Evolutionary conservation across 345 rosid species (phyloP).

Genomic region (Reutealis trisperma): DNA sequence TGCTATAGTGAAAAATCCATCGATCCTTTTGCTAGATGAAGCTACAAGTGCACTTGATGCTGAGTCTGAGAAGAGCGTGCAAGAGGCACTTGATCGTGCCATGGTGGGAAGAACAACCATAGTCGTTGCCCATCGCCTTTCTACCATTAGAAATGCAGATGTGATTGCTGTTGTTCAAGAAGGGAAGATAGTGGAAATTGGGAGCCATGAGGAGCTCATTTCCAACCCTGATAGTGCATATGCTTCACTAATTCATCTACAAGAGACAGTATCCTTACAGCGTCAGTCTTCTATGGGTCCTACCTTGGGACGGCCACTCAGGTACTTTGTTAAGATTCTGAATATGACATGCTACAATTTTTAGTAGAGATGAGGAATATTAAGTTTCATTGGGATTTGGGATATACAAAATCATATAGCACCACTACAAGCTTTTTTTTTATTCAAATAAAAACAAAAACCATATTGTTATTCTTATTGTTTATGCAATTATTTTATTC

Average conservation of each 20-base stretch:
- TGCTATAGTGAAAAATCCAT: slow-evolving; percentile 88
- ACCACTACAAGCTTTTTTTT: no score
- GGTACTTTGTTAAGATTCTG: slow-evolving; percentile 38
- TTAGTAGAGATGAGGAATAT: neutral
- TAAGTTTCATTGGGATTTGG: neutral
- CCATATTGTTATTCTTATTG: no score
- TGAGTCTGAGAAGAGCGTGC: slow-evolving; percentile 94
- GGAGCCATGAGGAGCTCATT: slow-evolving; percentile 87
- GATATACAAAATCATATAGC: neutral
- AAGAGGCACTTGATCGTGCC: slow-evolving; percentile 89
- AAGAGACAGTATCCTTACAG: slow-evolving; percentile 67
- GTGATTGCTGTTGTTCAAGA: slow-evolving; percentile 73
- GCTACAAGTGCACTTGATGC: slow-evolving; percentile 97
- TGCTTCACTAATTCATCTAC: slow-evolving; percentile 76
- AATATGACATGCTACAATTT: neutral
- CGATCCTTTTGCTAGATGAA: slow-evolving; percentile 86
- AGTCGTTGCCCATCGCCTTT: slow-evolving; percentile 89
- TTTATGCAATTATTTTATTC: no score
- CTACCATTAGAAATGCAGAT: slow-evolving; percentile 90
- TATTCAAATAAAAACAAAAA: no score
- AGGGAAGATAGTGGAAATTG: slow-evolving; percentile 84
- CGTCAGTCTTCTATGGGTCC: slow-evolving; percentile 62
- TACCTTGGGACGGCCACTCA: slow-evolving; percentile 53
- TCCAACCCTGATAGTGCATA: slow-evolving; percentile 62
- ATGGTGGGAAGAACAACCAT: slow-evolving; percentile 95